Evolutionary conservation across 768 basidiomycete species (phyloP), one percentile per base, ranked within the genome.

Genomic region (Termitomyces sp.): DNA sequence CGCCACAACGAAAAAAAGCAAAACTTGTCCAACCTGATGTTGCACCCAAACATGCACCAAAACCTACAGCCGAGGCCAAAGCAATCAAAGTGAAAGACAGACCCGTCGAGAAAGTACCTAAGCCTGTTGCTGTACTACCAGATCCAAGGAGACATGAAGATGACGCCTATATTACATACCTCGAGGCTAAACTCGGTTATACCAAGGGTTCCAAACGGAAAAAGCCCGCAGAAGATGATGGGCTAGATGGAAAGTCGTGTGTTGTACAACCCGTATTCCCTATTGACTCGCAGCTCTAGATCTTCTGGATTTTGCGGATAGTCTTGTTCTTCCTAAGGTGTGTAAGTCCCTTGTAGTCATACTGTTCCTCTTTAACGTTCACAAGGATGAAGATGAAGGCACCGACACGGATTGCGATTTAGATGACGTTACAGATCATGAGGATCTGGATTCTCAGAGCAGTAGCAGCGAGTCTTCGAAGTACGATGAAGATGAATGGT

Each of bases 111-210:
- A 77, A 69, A 58, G 68, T 74, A 0, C 62, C 58, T 4, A 65
- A 64, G 0, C 54, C 62, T 44, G 56, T 53, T 52, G 18, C 45
- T 16, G 26, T 53, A 28, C 53, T 28, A 62, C 60, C 45, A 20
- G 33, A 58, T 44, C 74, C 68, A 33, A 72, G 73, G 57, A 82
- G 91, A 59, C 71, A 77, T 32, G 80, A 88, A 35, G 95, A 98
- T 64, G 94, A 95, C 65, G 79, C 80, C 0, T 92, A 95, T 66
- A 97, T 98, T 45, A 80, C 85, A 0, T 86, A 89, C 72, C 73
- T 97, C 12, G 95, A 98, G 69, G 75, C 80, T 0, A 88, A 86
- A 69, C 79, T 97, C 18, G 86, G 90, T 3, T 76, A 86, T 64
- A 52, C 69, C 36, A 73, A 79, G 57, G 67, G 73, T 46, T 70